Evolutionary conservation across 495 filamentous ascomycete genomes (phyloP), one percentile per base, ranked within the genome.

Genomic region (Ramalina peruviana): DNA sequence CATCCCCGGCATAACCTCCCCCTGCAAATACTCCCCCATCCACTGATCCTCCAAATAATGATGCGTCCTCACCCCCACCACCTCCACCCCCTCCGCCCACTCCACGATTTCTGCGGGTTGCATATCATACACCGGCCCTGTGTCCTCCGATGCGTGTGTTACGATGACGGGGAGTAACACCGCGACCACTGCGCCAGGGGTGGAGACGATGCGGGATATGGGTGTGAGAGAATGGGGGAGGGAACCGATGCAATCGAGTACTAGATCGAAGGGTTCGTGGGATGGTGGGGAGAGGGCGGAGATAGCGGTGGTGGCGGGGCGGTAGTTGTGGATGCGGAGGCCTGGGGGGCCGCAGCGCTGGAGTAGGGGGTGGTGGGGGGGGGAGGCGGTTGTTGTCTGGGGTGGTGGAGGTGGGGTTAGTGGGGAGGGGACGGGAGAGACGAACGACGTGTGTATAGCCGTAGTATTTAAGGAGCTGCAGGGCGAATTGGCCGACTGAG

Each of bases 211-310:
- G 55, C 63, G 67, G 11, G 64, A 56, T 30, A 76, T 53, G 2
- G 67, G 68, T 6, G 45, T 49, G 26, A 75, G 48, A 15, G 65
- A 66, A 9, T 69, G 67, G 3, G 62, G 49, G 37, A 59, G 54
- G 1, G 66, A 71, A 6, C 73, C 74, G 46, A 79, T 77, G 58
- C 73, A 76, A 56, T 79, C 74, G 20, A 79, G 46, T 7, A 77
- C 62, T 36, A 65, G 62, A 26, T 66, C 64, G 40, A 75, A 57
- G 17, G 43, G 51, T 23, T 52, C 9, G 30, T 10, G 7, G 2
- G 30, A 13, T 10, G 30, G 30, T 3, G 30, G 30, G 30, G 30
- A 33, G 30, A 13, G 30, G 30, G 30, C 2, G 4, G 23, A 25
- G 23, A 25, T 25, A 3, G 23, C 23, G 3, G 23, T 25, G 23